A percentile compares a stretch with the other conserved stretches of the same genome.
These are phyloP conservation scores for Diaporthe longicolla DNA, from an alignment of 2,329 filamentous ascomycete species.

Conservation along the genomic window DNA sequence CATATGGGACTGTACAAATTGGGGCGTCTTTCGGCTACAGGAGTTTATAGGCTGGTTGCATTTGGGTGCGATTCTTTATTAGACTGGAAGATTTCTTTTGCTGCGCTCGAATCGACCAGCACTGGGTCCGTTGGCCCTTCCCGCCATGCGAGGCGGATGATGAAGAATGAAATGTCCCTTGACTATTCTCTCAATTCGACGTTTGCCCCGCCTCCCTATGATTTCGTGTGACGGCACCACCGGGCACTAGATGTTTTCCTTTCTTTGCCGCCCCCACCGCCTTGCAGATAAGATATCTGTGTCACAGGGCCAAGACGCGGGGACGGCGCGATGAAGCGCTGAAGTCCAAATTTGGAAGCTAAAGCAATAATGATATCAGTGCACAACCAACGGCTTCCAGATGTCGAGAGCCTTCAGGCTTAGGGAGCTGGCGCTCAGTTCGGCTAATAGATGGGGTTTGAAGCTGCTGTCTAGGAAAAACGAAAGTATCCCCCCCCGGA, in stretches of 20 bases:
- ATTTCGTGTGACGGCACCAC: too few species aligned
- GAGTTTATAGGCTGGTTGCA: conserved; percentile 22
- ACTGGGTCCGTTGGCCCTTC: neutral
- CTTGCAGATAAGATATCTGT: neutral
- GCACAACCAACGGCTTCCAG: neutral
- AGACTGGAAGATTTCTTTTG: conserved; percentile 12
- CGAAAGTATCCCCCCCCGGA: too few species aligned
- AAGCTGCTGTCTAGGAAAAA: too few species aligned
- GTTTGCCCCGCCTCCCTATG: too few species aligned
- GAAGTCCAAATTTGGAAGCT: neutral
- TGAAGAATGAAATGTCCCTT: conserved; percentile 1
- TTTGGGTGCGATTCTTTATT: neutral
- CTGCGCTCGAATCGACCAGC: neutral
- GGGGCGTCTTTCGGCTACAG: neutral
- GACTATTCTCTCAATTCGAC: neutral
- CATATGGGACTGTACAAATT: neutral
- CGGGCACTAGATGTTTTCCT: neutral
- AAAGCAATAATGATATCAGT: neutral
- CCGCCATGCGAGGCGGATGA: neutral
- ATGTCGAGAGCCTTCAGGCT: neutral
- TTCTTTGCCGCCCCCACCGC: neutral
- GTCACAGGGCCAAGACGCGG: neutral
- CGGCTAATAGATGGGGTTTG: neutral
- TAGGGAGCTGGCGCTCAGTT: neutral
- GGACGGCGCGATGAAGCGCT: conserved; percentile 1